These are phyloP conservation scores for Tephrocybe sp. DNA, from an alignment of 768 basidiomycete species.

Conservation along the genomic window DNA sequence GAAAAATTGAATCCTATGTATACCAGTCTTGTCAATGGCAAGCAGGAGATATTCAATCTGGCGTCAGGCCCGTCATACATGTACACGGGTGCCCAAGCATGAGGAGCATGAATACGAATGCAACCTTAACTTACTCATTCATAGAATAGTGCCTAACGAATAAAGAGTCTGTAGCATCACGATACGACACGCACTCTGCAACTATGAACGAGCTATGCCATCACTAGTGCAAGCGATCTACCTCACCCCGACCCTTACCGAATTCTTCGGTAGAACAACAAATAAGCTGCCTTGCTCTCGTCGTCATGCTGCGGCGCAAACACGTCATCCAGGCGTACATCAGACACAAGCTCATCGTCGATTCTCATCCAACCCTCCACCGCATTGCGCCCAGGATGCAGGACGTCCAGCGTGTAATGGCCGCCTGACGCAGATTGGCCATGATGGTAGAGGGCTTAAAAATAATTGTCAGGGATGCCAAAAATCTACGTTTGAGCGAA, in stretches of 20 bases:
- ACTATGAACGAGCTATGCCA: too few relatives aligned
- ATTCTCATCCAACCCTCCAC: conserved; percentile 87
- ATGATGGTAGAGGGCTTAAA: conserved; percentile 87
- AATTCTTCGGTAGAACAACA: conserved; percentile 81
- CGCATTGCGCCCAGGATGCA: conserved; percentile 67
- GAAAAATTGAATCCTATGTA: too few relatives aligned
- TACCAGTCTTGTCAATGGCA: too few relatives aligned
- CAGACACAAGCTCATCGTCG: conserved; percentile 87
- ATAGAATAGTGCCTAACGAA: too few relatives aligned
- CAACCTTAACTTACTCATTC: too few relatives aligned
- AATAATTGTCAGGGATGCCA: neutral
- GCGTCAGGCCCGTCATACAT: too few relatives aligned
- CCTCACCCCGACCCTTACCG: conserved; percentile 18
- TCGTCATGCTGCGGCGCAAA: conserved; percentile 57
- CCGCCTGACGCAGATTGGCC: conserved; percentile 89
- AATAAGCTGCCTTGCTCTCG: conserved; percentile 71
- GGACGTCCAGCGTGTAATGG: conserved; percentile 91
- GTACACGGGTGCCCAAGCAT: too few relatives aligned
- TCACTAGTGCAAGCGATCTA: too few relatives aligned
- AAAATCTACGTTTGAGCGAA: neutral
- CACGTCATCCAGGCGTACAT: conserved; percentile 73
- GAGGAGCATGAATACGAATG: too few relatives aligned
- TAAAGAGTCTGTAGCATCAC: too few relatives aligned
- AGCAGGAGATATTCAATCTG: too few relatives aligned
- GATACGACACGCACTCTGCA: too few relatives aligned